phyloP scores from a whole-genome alignment of 345 rosid species.

The Linum lewisii region DNA sequence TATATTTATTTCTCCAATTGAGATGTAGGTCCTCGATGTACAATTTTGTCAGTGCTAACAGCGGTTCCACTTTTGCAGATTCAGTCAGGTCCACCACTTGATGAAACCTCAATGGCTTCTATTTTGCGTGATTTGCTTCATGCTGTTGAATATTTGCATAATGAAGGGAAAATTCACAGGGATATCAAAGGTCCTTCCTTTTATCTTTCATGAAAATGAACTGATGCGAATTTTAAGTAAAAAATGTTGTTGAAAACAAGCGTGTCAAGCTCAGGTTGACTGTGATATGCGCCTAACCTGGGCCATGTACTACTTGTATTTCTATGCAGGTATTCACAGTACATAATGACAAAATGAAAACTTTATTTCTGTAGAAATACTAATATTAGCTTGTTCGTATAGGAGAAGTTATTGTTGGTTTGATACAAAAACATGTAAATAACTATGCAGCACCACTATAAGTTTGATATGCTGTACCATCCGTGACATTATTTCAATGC shows the following conservation, averaged over 20 bases:
- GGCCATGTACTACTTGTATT: background rate
- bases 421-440: too few species aligned
- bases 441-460: too few species aligned
- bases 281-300: background rate
- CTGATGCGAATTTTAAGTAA: background rate
- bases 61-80: constrained; percentile 42
- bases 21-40: background rate
- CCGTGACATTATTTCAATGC: too few species aligned
- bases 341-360: too few species aligned
- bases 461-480: too few species aligned
- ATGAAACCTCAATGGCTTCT: constrained; percentile 87
- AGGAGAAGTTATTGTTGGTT: too few species aligned
- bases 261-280: background rate
- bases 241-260: background rate
- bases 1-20: background rate
- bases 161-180: constrained; percentile 93
- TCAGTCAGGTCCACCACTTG: constrained; percentile 85
- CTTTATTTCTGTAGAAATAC: too few species aligned
- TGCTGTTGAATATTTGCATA: constrained; percentile 92
- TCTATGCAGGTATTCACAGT: too few species aligned
- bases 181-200: constrained; percentile 81
- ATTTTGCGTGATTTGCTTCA: constrained; percentile 91
- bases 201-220: background rate
- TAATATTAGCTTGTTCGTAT: too few species aligned
- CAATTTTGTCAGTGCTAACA: constrained; percentile 15